Conservation (phyloP, 805 yeast species). For the Candida boidinii region DNA sequence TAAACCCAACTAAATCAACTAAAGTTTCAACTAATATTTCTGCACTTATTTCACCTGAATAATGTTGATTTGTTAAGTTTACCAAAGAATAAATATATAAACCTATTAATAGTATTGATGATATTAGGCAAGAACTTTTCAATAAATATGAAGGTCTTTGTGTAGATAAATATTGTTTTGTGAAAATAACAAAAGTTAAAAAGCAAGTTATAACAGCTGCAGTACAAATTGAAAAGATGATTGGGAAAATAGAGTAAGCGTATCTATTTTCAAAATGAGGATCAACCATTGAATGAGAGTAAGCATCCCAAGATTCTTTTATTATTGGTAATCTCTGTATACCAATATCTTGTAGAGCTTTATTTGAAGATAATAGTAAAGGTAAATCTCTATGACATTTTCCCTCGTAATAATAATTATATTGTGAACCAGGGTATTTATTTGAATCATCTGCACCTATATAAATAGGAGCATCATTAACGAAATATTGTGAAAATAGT, state of each 20-base stretch:
- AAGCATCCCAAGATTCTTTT: constrained; percentile 39
- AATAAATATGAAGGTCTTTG: constrained; percentile 50
- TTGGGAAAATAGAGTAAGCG: constrained; percentile 50
- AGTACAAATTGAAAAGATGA: constrained; percentile 52
- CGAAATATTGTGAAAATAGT: constrained; percentile 6
- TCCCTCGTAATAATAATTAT: neutral
- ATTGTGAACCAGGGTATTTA: too few relatives aligned
- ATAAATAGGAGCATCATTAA: neutral
- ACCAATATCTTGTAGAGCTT: constrained; percentile 8
- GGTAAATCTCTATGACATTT: constrained; percentile 14
- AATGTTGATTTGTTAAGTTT: constrained; percentile 38
- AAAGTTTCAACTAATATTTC: constrained; percentile 34
- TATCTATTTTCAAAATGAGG: constrained; percentile 30
- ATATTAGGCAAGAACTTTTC: constrained; percentile 39
- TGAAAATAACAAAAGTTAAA: constrained; percentile 52
- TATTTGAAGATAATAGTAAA: constrained; percentile 13
- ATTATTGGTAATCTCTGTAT: constrained; percentile 33
- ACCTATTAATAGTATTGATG: constrained; percentile 46
- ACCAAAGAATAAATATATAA: constrained; percentile 40
- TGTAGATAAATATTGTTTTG: constrained; percentile 42
- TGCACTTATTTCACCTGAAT: constrained; percentile 33
- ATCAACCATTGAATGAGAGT: constrained; percentile 21
- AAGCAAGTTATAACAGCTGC: constrained; percentile 60
- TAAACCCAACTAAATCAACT: constrained; percentile 36
- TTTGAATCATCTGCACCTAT: too few relatives aligned